Percentiles rank a stretch among this genome's conserved stretches.
phyloP scores from a whole-genome alignment of 192 early-diverging fungal species.

The Phycomyces nitens region DNA sequence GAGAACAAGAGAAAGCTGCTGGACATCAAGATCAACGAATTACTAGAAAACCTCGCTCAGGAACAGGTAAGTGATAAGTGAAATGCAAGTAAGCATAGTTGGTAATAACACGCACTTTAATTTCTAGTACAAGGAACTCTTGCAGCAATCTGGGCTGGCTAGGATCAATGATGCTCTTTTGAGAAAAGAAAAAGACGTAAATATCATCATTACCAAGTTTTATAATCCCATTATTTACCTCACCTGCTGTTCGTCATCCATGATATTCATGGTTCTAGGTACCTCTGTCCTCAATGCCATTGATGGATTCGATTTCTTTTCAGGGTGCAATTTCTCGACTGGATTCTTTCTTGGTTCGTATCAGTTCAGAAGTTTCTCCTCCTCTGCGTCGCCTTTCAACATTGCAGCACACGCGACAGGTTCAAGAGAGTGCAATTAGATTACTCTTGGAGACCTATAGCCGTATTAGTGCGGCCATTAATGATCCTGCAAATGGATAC shows the following conservation, averaged over 20 bases:
- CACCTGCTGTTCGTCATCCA: neutral
- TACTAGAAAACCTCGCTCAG: slow-evolving; percentile 57
- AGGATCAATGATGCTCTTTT: slow-evolving; percentile 50
- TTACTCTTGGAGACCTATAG: slow-evolving; percentile 64
- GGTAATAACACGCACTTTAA: neutral
- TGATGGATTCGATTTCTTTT: slow-evolving; percentile 51
- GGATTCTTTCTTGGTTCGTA: slow-evolving; percentile 64
- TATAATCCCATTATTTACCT: neutral
- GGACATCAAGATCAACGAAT: slow-evolving; percentile 58
- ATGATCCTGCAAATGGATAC: slow-evolving; percentile 58
- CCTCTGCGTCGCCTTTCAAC: slow-evolving; percentile 48
- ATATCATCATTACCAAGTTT: no score
- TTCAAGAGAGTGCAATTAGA: slow-evolving; percentile 49
- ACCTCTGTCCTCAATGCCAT: slow-evolving; percentile 51
- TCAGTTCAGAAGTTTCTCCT: slow-evolving; percentile 53
- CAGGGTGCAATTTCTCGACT: slow-evolving; percentile 52
- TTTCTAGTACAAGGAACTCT: slow-evolving; percentile 51
- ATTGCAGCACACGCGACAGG: slow-evolving; percentile 44
- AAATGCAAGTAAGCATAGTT: neutral
- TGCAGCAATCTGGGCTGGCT: slow-evolving; percentile 62
- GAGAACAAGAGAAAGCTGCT: slow-evolving; percentile 49
- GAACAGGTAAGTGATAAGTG: slow-evolving; percentile 53
- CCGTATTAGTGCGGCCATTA: slow-evolving; percentile 48
- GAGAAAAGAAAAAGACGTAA: slow-evolving; percentile 53
- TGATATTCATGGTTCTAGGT: slow-evolving; percentile 34